A percentile compares a stretch with the other conserved stretches of the same genome.
These are phyloP conservation scores for Micractinium sp. DNA, from an alignment of 139 green algal genomes.

Conservation along the genomic window DNA sequence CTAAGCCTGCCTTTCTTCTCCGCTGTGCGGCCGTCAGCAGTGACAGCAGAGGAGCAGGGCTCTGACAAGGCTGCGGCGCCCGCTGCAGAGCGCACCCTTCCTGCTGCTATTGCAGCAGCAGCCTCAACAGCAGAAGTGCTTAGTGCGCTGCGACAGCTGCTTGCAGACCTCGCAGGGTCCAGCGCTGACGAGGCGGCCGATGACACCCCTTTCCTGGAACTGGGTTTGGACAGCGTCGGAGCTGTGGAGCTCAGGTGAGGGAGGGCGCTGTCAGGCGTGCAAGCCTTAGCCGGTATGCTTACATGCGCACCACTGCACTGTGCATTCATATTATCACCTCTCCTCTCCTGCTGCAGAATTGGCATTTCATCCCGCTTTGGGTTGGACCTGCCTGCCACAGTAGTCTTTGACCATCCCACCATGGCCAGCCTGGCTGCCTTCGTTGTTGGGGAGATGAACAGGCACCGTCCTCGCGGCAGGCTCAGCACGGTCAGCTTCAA, in stretches of 20 bases:
- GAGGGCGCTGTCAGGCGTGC: neutral
- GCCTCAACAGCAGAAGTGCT: neutral
- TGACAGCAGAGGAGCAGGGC: neutral
- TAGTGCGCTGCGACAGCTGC: neutral
- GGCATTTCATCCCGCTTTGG: slow-evolving; percentile 27
- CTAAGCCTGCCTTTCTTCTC: neutral
- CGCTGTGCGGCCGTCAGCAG: neutral
- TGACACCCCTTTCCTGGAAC: slow-evolving; percentile 48
- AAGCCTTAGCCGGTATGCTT: neutral
- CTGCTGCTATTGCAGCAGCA: neutral
- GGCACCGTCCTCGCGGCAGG: neutral
- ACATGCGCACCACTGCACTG: neutral
- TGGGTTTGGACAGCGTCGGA: slow-evolving; percentile 71
- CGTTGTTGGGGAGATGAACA: slow-evolving; percentile 1
- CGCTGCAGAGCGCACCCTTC: too few relatives aligned
- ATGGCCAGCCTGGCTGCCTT: neutral
- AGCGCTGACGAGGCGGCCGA: neutral
- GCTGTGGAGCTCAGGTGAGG: slow-evolving; percentile 77
- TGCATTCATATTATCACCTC: neutral
- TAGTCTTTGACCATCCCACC: slow-evolving; percentile 70
- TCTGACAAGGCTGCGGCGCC: neutral
- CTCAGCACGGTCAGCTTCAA: neutral
- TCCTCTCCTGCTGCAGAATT: slow-evolving; percentile 4
- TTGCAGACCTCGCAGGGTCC: neutral
- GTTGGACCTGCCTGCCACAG: slow-evolving; percentile 44